A percentile compares a stretch with the other conserved stretches of the same genome.
Conservation (phyloP, 441 rosid species). For the Aleurites moluccanus region DNA sequence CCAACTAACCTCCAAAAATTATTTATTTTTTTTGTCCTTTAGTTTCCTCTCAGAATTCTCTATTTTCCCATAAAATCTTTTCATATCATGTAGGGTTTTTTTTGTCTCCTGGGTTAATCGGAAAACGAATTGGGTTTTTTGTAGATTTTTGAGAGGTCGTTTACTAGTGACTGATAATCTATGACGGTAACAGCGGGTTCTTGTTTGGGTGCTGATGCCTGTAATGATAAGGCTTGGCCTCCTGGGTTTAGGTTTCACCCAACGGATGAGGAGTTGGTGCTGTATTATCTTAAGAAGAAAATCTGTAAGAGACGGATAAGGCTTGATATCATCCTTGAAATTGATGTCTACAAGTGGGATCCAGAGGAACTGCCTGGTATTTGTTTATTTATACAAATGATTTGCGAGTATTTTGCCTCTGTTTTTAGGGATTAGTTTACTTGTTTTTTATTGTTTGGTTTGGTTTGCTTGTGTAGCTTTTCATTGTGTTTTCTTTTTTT, state of each 20-base stretch:
- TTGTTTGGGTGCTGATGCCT: constrained; percentile 26
- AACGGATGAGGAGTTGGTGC: constrained; percentile 81
- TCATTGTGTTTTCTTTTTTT: neutral
- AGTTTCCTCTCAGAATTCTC: neutral
- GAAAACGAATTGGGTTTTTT: neutral
- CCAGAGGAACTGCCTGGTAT: constrained; percentile 90
- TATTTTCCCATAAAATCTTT: neutral
- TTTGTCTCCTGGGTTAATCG: neutral
- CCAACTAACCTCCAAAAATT: constrained; percentile 3
- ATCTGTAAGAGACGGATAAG: constrained; percentile 55
- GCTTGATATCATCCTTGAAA: constrained; percentile 59
- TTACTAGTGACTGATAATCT: neutral
- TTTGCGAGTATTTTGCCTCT: neutral
- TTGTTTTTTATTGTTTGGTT: neutral
- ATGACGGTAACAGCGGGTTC: constrained; percentile 38
- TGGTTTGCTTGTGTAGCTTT: neutral
- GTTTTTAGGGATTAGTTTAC: constrained; percentile 17
- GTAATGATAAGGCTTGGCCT: constrained; percentile 50
- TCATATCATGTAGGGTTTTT: constrained; percentile 16
- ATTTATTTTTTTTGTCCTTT: too few relatives aligned
- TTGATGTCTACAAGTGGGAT: constrained; percentile 88
- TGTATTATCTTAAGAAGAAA: constrained; percentile 82
- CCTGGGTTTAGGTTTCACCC: constrained; percentile 96
- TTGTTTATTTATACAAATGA: neutral
- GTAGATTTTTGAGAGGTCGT: neutral